Evolutionary conservation across 1,284 basidiomycete species (phyloP).

Genomic region (Jaminaea rosea): DNA sequence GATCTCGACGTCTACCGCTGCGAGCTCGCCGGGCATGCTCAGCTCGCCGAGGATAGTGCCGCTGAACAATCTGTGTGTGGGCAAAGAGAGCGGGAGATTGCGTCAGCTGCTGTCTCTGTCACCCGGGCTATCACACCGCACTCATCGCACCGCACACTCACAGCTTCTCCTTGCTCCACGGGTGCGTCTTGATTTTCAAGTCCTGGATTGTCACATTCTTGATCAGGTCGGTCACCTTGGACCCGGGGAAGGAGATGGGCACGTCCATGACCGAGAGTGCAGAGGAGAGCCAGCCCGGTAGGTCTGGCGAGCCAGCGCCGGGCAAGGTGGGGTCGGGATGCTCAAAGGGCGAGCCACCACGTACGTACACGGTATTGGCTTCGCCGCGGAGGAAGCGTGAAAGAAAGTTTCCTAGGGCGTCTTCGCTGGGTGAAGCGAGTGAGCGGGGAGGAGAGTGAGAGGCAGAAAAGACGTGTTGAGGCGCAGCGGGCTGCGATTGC

Average conservation of each 20-base stretch:
- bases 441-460: background rate
- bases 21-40: slow-evolving; percentile 34
- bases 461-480: background rate
- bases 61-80: too few relatives aligned
- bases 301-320: slow-evolving; percentile 19
- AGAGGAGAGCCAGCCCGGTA: slow-evolving; percentile 34
- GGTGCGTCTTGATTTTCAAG: slow-evolving; percentile 37
- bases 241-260: slow-evolving; percentile 38
- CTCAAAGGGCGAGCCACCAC: slow-evolving; percentile 32
- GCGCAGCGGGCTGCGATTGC: background rate
- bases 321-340: slow-evolving; percentile 9
- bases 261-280: slow-evolving; percentile 27
- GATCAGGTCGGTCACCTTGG: slow-evolving; percentile 37
- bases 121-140: too few relatives aligned
- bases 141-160: too few relatives aligned
- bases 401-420: slow-evolving; percentile 34
- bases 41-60: slow-evolving; percentile 36
- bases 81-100: too few relatives aligned
- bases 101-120: too few relatives aligned
- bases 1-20: slow-evolving; percentile 34
- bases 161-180: slow-evolving; percentile 34
- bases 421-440: slow-evolving; percentile 21
- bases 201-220: slow-evolving; percentile 40
- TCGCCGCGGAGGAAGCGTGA: slow-evolving; percentile 36
- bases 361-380: slow-evolving; percentile 32